Conservation (phyloP, 257 asterid genomes). For the Fraxinus quadrangulata region DNA sequence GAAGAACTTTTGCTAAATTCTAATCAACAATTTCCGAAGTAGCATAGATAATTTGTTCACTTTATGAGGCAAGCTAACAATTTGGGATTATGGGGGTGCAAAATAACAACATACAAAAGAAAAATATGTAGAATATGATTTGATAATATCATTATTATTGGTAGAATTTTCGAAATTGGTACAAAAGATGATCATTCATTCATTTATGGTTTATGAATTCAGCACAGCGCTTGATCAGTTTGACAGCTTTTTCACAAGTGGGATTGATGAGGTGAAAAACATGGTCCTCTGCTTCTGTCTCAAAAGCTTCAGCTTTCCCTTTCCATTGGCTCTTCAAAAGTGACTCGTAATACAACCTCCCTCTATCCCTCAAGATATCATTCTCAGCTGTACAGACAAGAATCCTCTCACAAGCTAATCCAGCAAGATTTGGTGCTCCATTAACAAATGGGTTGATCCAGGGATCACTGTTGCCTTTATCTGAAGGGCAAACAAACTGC, state of each 20-base stretch:
- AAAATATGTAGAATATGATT: neutral
- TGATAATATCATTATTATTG: neutral
- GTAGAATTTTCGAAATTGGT: neutral
- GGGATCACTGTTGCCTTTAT: slow-evolving; percentile 60
- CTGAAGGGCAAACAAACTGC: slow-evolving; percentile 65
- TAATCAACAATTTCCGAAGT: too few species aligned
- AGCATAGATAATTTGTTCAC: too few species aligned
- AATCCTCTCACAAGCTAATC: slow-evolving; percentile 40
- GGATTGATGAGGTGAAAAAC: slow-evolving; percentile 67
- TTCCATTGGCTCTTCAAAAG: slow-evolving; percentile 49
- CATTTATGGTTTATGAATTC: slow-evolving; percentile 44
- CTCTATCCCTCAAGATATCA: slow-evolving; percentile 72
- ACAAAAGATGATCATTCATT: neutral
- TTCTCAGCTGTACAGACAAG: slow-evolving; percentile 67
- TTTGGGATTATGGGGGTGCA: too few species aligned
- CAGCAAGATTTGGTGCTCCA: slow-evolving; percentile 35
- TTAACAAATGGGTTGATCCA: slow-evolving; percentile 59
- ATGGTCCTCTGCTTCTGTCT: slow-evolving; percentile 69
- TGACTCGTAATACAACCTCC: slow-evolving; percentile 43
- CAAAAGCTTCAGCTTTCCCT: slow-evolving; percentile 54
- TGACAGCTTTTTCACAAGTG: slow-evolving; percentile 32
- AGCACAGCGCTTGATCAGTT: slow-evolving; percentile 40
- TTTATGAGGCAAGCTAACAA: too few species aligned
- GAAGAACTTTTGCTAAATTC: too few species aligned
- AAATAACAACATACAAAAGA: neutral